Percentiles rank a stretch among this genome's conserved stretches.
These are phyloP conservation scores for Eimeria maxima DNA, from an alignment of 169 alveolate species.

Conservation along the genomic window DNA sequence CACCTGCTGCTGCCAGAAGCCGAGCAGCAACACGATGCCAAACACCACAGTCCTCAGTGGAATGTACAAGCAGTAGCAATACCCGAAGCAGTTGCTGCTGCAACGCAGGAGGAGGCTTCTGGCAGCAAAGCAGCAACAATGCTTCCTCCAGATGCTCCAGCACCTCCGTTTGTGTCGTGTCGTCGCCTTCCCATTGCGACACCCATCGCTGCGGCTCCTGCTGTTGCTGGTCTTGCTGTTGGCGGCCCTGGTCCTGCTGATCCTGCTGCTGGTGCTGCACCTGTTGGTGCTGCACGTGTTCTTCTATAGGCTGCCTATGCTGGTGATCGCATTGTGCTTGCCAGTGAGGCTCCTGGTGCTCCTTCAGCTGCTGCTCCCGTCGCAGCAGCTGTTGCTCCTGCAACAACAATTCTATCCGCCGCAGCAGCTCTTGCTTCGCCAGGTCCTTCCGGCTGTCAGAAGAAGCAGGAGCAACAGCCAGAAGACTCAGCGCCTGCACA, in stretches of 20 bases:
- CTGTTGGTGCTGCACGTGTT: background rate
- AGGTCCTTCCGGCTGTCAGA: constrained; percentile 66
- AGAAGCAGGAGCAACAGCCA: constrained; percentile 33
- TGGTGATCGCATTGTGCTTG: background rate
- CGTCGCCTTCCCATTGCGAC: constrained; percentile 21
- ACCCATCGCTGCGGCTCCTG: constrained; percentile 29
- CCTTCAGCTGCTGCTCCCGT: constrained; percentile 39
- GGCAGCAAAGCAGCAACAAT: constrained; percentile 50
- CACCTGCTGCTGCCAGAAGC: constrained; percentile 67
- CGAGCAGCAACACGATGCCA: constrained; percentile 65
- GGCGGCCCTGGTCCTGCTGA: background rate
- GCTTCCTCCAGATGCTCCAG: constrained; percentile 59
- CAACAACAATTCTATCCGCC: constrained; percentile 58
- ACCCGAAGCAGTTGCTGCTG: constrained; percentile 61
- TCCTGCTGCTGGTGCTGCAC: background rate
- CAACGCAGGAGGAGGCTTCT: constrained; percentile 72
- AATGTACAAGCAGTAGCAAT: constrained; percentile 40
- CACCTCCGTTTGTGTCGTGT: constrained; percentile 11
- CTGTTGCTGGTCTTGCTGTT: constrained; percentile 14
- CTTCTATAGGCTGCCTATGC: background rate
- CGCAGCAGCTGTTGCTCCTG: constrained; percentile 37
- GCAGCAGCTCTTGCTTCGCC: constrained; percentile 75
- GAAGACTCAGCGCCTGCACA: constrained; percentile 27
- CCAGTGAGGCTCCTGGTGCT: background rate
- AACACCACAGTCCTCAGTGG: background rate